Conservation (phyloP, 441 rosid genomes). For the Omphalea diandra region DNA sequence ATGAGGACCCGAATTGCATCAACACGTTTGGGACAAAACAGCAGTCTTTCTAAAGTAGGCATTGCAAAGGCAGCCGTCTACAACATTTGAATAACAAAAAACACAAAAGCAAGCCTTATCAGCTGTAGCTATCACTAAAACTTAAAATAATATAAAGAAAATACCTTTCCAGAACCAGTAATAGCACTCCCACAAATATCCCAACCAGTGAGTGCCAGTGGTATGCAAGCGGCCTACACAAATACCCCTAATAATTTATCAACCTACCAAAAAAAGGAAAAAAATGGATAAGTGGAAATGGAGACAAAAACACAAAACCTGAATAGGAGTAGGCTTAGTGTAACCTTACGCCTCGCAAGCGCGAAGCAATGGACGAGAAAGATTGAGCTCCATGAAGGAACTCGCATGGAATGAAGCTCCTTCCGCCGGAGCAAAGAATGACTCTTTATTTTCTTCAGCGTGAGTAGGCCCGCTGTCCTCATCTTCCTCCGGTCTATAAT, state of each 20-base stretch:
- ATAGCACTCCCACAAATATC: slow-evolving; percentile 97
- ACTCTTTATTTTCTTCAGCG: slow-evolving; percentile 37
- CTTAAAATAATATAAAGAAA: no score
- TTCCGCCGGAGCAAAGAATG: slow-evolving; percentile 65
- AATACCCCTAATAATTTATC: slow-evolving; percentile 7
- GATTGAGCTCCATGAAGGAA: slow-evolving; percentile 75
- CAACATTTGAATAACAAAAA: background rate
- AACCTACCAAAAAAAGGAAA: background rate
- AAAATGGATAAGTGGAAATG: background rate
- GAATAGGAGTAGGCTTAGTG: slow-evolving; percentile 89
- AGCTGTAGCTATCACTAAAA: no score
- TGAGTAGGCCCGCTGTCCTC: slow-evolving; percentile 34
- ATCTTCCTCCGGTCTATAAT: slow-evolving; percentile 56
- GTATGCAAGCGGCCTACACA: slow-evolving; percentile 87
- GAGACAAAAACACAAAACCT: slow-evolving; percentile 42
- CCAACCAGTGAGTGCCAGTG: slow-evolving; percentile 79
- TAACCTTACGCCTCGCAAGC: slow-evolving; percentile 92
- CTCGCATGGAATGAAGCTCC: slow-evolving; percentile 83
- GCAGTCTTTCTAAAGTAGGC: slow-evolving; percentile 85
- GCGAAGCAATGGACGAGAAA: slow-evolving; percentile 88
- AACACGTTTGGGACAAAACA: slow-evolving; percentile 81
- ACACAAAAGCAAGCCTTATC: slow-evolving; percentile 8
- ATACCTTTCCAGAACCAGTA: slow-evolving; percentile 99
- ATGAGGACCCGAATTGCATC: slow-evolving; percentile 83
- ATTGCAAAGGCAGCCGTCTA: slow-evolving; percentile 92